A percentile compares a stretch with the other conserved stretches of the same genome.
phyloP scores from a whole-genome alignment of 306 rosid genomes.

The Herpetospermum pedunculosum region DNA sequence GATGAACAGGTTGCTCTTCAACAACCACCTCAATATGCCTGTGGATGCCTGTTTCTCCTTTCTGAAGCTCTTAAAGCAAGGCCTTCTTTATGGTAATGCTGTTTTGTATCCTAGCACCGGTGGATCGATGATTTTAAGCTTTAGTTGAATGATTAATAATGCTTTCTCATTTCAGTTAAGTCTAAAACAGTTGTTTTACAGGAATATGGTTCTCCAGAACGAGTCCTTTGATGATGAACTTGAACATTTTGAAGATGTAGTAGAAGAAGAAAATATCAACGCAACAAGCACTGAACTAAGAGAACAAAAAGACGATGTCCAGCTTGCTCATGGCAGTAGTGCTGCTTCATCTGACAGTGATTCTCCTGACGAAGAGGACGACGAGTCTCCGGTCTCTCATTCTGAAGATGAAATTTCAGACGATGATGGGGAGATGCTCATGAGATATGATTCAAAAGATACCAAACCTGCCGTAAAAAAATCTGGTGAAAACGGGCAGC shows the following conservation, averaged over 20 bases:
- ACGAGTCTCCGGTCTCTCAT: conserved; percentile 30
- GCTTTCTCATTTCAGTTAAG: background rate
- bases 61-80: conserved; percentile 93
- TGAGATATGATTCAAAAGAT: conserved; percentile 22
- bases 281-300: conserved; percentile 26
- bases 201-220: conserved; percentile 69
- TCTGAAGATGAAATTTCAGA: conserved; percentile 61
- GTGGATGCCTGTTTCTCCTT: conserved; percentile 87
- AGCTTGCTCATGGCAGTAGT: conserved; percentile 16
- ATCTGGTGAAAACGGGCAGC: conserved; percentile 20
- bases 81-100: conserved; percentile 68
- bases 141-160: background rate
- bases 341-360: conserved; percentile 29
- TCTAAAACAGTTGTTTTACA: conserved; percentile 15
- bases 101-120: background rate
- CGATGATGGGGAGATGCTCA: conserved; percentile 44
- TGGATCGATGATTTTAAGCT: background rate
- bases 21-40: conserved; percentile 92
- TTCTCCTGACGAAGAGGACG: conserved; percentile 55
- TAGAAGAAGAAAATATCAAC: conserved; percentile 56
- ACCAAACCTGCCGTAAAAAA: conserved; percentile 14
- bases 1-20: conserved; percentile 76
- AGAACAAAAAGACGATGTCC: conserved; percentile 18
- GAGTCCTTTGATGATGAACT: conserved; percentile 74
- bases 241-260: conserved; percentile 84